Percentiles rank a stretch among this genome's conserved stretches.
These are phyloP conservation scores for Candolleomyces efflorescens DNA, from an alignment of 768 basidiomycete genomes.

Conservation along the genomic window DNA sequence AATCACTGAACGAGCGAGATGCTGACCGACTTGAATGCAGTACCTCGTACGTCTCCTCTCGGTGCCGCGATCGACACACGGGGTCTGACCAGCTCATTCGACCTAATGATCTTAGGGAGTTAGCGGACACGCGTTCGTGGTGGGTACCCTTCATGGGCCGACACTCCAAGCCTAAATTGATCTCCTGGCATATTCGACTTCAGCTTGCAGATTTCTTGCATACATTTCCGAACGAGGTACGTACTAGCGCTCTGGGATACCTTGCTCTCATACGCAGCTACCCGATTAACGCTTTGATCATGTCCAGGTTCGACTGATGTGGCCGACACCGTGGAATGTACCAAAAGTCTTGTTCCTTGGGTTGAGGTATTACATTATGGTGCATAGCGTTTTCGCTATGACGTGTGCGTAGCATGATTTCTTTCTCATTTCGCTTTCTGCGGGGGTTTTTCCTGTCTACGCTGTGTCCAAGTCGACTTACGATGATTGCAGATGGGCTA, in stretches of 20 bases:
- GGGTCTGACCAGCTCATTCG: too few relatives aligned
- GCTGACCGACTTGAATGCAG: too few relatives aligned
- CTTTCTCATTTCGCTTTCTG: too few relatives aligned
- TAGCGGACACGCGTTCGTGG: not conserved
- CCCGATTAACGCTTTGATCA: too few relatives aligned
- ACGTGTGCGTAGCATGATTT: not conserved
- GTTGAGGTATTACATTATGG: not conserved
- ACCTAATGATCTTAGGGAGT: not conserved
- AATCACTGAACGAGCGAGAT: too few relatives aligned
- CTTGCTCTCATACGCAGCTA: too few relatives aligned
- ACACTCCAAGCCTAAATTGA: not conserved
- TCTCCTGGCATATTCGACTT: too few relatives aligned
- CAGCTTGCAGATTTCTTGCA: not conserved
- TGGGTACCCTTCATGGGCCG: not conserved
- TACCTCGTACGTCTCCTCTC: not conserved
- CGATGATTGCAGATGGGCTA: not conserved
- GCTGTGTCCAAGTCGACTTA: too few relatives aligned
- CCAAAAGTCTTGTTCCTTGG: not conserved
- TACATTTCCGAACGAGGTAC: not conserved
- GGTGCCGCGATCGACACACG: not conserved
- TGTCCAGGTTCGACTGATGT: not conserved
- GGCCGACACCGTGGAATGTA: not conserved
- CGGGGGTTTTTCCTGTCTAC: too few relatives aligned
- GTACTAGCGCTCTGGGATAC: too few relatives aligned
- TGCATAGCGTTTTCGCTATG: not conserved